These are phyloP conservation scores for Trichoderma breve DNA, from an alignment of 2,329 filamentous ascomycete genomes.

Conservation along the genomic window DNA sequence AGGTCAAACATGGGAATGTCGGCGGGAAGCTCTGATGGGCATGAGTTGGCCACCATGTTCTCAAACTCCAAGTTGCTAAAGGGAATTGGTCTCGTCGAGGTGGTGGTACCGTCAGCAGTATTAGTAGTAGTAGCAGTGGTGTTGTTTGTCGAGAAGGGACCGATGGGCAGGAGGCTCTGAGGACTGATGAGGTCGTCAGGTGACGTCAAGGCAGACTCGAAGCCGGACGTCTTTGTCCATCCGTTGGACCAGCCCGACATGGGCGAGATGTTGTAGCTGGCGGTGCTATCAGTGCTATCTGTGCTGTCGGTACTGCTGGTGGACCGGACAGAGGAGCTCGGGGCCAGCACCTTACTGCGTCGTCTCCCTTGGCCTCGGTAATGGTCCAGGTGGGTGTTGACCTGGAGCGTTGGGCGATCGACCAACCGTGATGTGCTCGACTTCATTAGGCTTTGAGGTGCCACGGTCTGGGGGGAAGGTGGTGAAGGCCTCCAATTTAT, in stretches of 20 bases:
- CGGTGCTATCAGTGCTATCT: constrained; percentile 36
- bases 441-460: constrained; percentile 27
- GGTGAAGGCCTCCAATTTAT: constrained; percentile 30
- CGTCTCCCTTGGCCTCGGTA: constrained; percentile 31
- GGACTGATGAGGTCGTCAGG: constrained; percentile 42
- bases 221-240: constrained; percentile 42
- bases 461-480: constrained; percentile 27
- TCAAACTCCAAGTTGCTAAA: constrained; percentile 28
- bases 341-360: constrained; percentile 45
- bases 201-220: constrained; percentile 46
- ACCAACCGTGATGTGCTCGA: constrained; percentile 21
- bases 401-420: constrained; percentile 39
- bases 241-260: constrained; percentile 42
- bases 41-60: constrained; percentile 31
- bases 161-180: constrained; percentile 30
- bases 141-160: constrained; percentile 22
- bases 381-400: constrained; percentile 39
- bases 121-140: background rate
- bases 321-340: constrained; percentile 49
- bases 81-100: constrained; percentile 26
- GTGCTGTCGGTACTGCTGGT: constrained; percentile 43
- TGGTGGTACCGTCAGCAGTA: constrained; percentile 19
- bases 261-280: constrained; percentile 47
- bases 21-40: constrained; percentile 44
- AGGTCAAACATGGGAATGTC: constrained; percentile 39